A percentile compares a stretch with the other conserved stretches of the same genome.
Evolutionary conservation across 441 rosid genomes (phyloP).

Genomic region (Adansonia madagascariensis): DNA sequence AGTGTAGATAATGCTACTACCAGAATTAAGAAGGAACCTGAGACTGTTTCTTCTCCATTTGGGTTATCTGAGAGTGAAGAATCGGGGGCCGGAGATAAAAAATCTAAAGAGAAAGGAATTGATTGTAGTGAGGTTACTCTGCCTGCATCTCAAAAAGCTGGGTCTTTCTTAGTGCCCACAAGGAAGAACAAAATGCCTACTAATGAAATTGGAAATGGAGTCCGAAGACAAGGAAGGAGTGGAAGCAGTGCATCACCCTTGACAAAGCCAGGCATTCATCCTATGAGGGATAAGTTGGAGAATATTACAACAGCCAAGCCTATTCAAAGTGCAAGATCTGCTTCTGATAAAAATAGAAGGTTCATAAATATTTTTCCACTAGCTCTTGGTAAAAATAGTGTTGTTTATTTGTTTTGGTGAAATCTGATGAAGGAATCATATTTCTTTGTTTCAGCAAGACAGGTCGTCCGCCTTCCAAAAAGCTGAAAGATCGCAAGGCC

Average conservation of each 20-base stretch:
- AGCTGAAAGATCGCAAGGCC: conserved; percentile 78
- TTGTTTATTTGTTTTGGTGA: conserved; percentile 1
- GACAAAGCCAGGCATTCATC: conserved; percentile 55
- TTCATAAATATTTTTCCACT: conserved; percentile 28
- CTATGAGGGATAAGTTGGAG: conserved; percentile 65
- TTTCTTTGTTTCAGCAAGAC: conserved; percentile 61
- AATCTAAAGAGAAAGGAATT: conserved; percentile 58
- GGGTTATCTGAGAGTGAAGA: conserved; percentile 91
- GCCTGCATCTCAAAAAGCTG: conserved; percentile 54
- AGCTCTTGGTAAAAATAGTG: neutral
- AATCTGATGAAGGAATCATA: conserved; percentile 9
- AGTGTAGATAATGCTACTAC: conserved; percentile 46
- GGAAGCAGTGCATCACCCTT: conserved; percentile 61
- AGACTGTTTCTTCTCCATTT: conserved; percentile 68
- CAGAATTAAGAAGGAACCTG: conserved; percentile 66
- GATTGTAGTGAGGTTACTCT: conserved; percentile 52
- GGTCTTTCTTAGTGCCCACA: conserved; percentile 48
- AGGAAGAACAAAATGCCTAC: conserved; percentile 63
- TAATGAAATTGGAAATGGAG: conserved; percentile 67
- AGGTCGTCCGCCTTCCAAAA: conserved; percentile 90
- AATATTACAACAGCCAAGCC: conserved; percentile 60
- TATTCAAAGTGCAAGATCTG: conserved; percentile 52
- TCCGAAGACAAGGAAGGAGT: conserved; percentile 78
- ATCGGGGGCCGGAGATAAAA: conserved; percentile 80
- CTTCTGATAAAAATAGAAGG: conserved; percentile 82